Evolutionary conservation across 768 basidiomycete species (phyloP).

Genomic region (Boletus patriciae): DNA sequence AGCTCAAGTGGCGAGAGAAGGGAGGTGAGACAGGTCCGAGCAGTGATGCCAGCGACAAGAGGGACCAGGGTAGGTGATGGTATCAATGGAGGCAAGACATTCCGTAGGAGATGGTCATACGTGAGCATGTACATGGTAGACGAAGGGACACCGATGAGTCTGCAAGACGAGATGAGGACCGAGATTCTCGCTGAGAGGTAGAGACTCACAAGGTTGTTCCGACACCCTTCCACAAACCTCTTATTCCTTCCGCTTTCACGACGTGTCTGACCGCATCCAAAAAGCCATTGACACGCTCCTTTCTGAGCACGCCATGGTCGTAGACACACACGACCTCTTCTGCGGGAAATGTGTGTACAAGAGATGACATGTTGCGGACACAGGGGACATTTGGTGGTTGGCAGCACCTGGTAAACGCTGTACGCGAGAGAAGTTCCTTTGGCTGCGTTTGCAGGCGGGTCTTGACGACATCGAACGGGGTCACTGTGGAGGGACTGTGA

Average conservation of each 20-base stretch:
- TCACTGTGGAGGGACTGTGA: conserved; percentile 64
- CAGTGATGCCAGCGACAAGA: conserved; percentile 77
- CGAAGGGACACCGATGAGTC: conserved; percentile 88
- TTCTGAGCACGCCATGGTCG: conserved; percentile 67
- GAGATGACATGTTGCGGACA: conserved; percentile 76
- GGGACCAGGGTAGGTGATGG: conserved; percentile 59
- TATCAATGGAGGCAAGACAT: conserved; percentile 59
- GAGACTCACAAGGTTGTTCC: conserved; percentile 80
- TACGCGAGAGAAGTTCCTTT: conserved; percentile 49
- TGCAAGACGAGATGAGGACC: conserved; percentile 31
- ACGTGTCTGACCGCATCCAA: conserved; percentile 82
- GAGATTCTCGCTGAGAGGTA: background rate
- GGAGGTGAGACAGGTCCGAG: conserved; percentile 77
- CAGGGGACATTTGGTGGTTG: conserved; percentile 57
- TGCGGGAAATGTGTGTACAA: conserved; percentile 53
- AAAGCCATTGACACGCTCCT: conserved; percentile 81
- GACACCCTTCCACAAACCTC: conserved; percentile 93
- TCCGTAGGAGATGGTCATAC: conserved; percentile 82
- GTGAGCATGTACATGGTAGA: conserved; percentile 94
- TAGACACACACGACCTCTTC: conserved; percentile 78
- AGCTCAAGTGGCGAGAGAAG: conserved; percentile 88
- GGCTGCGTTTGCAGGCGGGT: conserved; percentile 94
- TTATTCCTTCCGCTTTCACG: conserved; percentile 73
- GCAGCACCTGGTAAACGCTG: conserved; percentile 63
- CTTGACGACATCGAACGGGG: conserved; percentile 97